Conservation (phyloP, 352 stramenopile genomes). For the Pilasporangium apinafurcum region DNA sequence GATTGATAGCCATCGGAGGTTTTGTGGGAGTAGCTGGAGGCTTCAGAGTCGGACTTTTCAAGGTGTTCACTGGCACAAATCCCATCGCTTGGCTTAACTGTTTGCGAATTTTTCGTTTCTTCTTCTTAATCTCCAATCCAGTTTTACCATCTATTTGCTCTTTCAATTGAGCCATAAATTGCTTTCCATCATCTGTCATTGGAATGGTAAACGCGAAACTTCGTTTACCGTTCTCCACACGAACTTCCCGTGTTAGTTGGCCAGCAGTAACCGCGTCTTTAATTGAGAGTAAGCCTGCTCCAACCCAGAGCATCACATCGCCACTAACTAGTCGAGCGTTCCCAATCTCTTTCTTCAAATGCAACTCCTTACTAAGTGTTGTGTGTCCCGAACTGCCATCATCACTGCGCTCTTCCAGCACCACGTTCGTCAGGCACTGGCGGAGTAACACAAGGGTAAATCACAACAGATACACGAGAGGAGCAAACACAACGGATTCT, state of each 20-base stretch:
- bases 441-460: too few relatives aligned
- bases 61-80: constrained; percentile 63
- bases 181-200: constrained; percentile 24
- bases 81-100: constrained; percentile 51
- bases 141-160: constrained; percentile 57
- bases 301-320: constrained; percentile 68
- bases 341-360: constrained; percentile 73
- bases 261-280: constrained; percentile 19
- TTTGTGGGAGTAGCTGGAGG: constrained; percentile 29
- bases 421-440: constrained; percentile 54
- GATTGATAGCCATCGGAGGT: constrained; percentile 28
- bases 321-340: constrained; percentile 75
- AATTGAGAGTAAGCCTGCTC: constrained; percentile 33
- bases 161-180: constrained; percentile 63
- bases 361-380: constrained; percentile 29
- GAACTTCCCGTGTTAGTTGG: constrained; percentile 26
- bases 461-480: too few relatives aligned
- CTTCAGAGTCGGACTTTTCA: constrained; percentile 44
- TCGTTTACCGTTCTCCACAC: constrained; percentile 50
- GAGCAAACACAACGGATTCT: too few relatives aligned
- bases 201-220: constrained; percentile 59
- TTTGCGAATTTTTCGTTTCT: constrained; percentile 79
- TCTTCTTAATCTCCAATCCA: constrained; percentile 42
- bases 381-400: constrained; percentile 30
- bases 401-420: constrained; percentile 39